Conservation (phyloP, 2,329 filamentous ascomycete species). For the Aspergillus tubingensis region DNA sequence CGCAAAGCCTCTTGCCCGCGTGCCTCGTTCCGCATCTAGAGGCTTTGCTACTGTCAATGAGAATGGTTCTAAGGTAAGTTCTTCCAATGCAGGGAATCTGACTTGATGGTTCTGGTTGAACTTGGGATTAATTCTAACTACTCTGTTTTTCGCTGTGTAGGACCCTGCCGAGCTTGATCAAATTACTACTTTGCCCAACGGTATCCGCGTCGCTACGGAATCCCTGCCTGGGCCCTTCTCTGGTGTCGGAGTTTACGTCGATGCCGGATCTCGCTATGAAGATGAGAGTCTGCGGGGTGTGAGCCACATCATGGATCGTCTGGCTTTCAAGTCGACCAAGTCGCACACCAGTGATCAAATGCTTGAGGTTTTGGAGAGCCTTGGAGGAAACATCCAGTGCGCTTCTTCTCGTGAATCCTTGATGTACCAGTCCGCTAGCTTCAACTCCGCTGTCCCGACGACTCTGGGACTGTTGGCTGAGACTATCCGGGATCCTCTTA, state of each 20-base stretch:
- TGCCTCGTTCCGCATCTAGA: conserved; percentile 38
- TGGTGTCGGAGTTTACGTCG: conserved; percentile 92
- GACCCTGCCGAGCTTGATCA: conserved; percentile 85
- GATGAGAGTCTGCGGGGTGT: conserved; percentile 80
- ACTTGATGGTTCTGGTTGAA: background rate
- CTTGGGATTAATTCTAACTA: conserved; percentile 11
- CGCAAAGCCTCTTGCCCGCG: conserved; percentile 37
- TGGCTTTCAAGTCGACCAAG: conserved; percentile 89
- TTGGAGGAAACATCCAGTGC: conserved; percentile 96
- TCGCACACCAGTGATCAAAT: conserved; percentile 75
- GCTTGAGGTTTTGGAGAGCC: conserved; percentile 79
- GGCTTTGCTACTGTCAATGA: conserved; percentile 40
- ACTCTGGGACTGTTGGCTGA: conserved; percentile 86
- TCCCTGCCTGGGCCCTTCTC: conserved; percentile 92
- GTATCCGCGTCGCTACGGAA: conserved; percentile 90
- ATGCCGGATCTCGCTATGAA: conserved; percentile 93
- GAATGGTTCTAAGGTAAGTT: conserved; percentile 35
- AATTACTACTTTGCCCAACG: conserved; percentile 87
- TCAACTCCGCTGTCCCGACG: conserved; percentile 85
- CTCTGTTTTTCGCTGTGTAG: conserved; percentile 41
- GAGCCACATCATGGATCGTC: conserved; percentile 91
- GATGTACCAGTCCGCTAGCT: conserved; percentile 98
- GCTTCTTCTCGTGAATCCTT: conserved; percentile 91
- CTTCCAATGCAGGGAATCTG: background rate
- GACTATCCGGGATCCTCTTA: conserved; percentile 81